These are phyloP conservation scores for Pterula multifida DNA, from an alignment of 1,284 basidiomycete species.

Conservation along the genomic window DNA sequence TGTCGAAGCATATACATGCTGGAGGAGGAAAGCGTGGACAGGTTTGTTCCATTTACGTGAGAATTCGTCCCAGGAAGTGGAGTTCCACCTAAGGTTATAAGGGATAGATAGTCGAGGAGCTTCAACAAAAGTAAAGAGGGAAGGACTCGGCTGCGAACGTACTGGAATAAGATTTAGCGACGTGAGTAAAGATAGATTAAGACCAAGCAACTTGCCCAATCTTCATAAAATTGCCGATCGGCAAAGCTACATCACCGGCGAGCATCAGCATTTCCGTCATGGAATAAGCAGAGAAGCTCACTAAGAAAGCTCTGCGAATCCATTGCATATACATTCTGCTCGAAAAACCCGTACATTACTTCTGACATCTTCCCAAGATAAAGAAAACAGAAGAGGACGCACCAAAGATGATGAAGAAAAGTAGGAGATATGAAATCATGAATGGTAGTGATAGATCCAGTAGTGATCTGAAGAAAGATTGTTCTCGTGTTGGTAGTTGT, in stretches of 20 bases:
- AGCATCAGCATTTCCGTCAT: too few relatives aligned
- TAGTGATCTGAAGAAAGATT: slow-evolving; percentile 67
- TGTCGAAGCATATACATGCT: slow-evolving; percentile 88
- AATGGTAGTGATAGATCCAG: slow-evolving; percentile 89
- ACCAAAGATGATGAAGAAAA: slow-evolving; percentile 82
- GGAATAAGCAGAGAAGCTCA: too few relatives aligned
- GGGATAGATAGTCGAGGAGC: slow-evolving; percentile 6
- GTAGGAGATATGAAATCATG: slow-evolving; percentile 72
- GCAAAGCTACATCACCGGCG: slow-evolving; percentile 82
- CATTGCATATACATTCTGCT: slow-evolving; percentile 89
- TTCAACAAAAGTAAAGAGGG: background rate
- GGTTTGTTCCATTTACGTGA: slow-evolving; percentile 93
- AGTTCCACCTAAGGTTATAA: slow-evolving; percentile 78
- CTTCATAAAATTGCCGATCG: slow-evolving; percentile 94
- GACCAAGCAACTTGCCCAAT: slow-evolving; percentile 51
- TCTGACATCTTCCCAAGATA: background rate
- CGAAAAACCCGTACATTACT: slow-evolving; percentile 3
- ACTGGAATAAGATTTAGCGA: background rate
- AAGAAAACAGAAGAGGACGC: slow-evolving; percentile 13
- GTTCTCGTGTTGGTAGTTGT: slow-evolving; percentile 56
- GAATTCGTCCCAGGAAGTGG: slow-evolving; percentile 93
- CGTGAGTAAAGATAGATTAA: background rate
- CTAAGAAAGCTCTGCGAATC: slow-evolving; percentile 86
- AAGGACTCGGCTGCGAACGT: background rate
- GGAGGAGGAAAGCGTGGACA: slow-evolving; percentile 85